Evolutionary conservation across 1,284 basidiomycete species (phyloP).

Genomic region (Cryptococcus hybrid): DNA sequence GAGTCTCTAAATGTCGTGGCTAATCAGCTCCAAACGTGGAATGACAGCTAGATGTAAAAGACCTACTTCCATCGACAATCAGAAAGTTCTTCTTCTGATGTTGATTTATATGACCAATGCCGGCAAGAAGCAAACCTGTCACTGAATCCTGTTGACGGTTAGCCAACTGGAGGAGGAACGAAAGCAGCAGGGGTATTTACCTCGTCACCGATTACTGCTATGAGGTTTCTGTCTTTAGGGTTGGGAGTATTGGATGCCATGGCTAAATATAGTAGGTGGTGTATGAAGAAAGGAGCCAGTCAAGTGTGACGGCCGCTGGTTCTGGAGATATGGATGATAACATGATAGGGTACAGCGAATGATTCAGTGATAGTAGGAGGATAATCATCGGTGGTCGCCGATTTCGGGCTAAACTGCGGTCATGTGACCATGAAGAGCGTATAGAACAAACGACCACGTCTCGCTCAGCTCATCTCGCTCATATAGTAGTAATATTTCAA

Average conservation of each 20-base stretch:
- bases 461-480: too few relatives aligned
- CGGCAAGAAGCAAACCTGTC: conserved; percentile 86
- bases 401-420: not conserved
- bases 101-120: conserved; percentile 83
- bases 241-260: conserved; percentile 33
- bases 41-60: not conserved
- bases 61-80: conserved; percentile 79
- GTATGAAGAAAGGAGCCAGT: too few relatives aligned
- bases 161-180: not conserved
- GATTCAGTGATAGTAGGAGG: not conserved
- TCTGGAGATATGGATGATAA: not conserved
- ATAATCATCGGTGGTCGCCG: not conserved
- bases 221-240: conserved; percentile 74
- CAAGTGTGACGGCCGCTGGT: too few relatives aligned
- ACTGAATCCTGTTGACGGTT: conserved; percentile 75
- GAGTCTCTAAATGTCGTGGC: conserved; percentile 65
- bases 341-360: not conserved
- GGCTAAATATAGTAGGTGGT: not conserved
- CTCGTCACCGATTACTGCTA: conserved; percentile 95
- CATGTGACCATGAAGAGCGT: too few relatives aligned
- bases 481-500: too few relatives aligned
- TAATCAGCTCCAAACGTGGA: too few relatives aligned
- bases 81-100: conserved; percentile 94
- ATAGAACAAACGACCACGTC: too few relatives aligned
- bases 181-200: conserved; percentile 51